phyloP scores from a whole-genome alignment of 192 early-diverging fungal species.

The Coemansia sp. region DNA sequence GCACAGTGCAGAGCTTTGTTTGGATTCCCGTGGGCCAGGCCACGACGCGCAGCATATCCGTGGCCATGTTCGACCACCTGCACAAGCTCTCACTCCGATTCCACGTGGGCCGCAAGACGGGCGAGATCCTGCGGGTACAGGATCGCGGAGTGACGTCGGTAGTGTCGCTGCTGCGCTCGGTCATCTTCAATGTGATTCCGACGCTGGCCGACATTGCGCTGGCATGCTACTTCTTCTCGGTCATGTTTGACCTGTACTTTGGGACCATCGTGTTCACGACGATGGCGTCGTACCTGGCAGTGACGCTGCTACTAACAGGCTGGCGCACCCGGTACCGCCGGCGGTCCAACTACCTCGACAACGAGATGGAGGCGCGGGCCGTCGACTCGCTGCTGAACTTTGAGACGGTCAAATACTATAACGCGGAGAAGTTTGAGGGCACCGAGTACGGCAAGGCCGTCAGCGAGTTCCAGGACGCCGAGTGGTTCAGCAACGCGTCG shows the following conservation, averaged over 20 bases:
- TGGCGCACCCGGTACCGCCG: slow-evolving; percentile 81
- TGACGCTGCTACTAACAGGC: slow-evolving; percentile 81
- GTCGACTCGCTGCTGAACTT: slow-evolving; percentile 96
- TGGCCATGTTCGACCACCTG: slow-evolving; percentile 85
- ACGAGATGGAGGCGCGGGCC: slow-evolving; percentile 72
- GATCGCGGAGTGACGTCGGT: slow-evolving; percentile 58
- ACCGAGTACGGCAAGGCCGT: slow-evolving; percentile 73
- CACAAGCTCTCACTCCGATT: slow-evolving; percentile 84
- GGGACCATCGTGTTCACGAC: slow-evolving; percentile 82
- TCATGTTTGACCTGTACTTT: slow-evolving; percentile 65
- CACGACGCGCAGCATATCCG: slow-evolving; percentile 86
- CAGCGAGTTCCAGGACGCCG: slow-evolving; percentile 71
- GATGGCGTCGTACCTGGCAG: slow-evolving; percentile 76
- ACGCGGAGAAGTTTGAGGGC: slow-evolving; percentile 82
- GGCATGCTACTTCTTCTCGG: slow-evolving; percentile 66
- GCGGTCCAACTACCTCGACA: slow-evolving; percentile 79
- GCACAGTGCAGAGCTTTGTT: slow-evolving; percentile 71
- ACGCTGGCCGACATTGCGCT: slow-evolving; percentile 82
- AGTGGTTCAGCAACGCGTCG: slow-evolving; percentile 69
- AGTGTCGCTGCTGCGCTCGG: slow-evolving; percentile 67
- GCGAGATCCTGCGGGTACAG: slow-evolving; percentile 85
- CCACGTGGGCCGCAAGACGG: slow-evolving; percentile 92
- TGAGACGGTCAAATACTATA: slow-evolving; percentile 99
- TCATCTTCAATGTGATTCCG: slow-evolving; percentile 90
- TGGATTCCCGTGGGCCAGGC: slow-evolving; percentile 95